phyloP scores from a whole-genome alignment of 2,329 filamentous ascomycete species.

The Dactylellina cionopaga region DNA sequence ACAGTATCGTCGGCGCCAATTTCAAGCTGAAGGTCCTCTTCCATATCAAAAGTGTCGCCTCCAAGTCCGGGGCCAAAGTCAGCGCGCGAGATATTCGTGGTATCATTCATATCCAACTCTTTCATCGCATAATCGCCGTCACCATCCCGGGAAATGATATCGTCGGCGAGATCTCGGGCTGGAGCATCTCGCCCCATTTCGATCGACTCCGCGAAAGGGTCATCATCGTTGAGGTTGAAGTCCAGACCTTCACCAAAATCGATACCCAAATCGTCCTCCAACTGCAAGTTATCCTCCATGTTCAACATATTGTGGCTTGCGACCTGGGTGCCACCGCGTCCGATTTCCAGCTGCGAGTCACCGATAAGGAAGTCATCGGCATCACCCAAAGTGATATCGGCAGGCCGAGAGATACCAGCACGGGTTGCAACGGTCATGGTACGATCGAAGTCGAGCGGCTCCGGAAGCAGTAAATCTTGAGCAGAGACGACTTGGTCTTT shows the following conservation, averaged over 20 bases:
- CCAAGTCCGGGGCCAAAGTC: conserved; percentile 49
- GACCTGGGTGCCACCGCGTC: conserved; percentile 46
- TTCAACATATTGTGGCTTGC: conserved; percentile 39
- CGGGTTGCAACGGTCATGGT: conserved; percentile 58
- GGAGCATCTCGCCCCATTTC: conserved; percentile 91
- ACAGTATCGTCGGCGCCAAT: conserved; percentile 73
- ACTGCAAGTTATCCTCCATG: conserved; percentile 60
- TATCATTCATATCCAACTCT: conserved; percentile 66
- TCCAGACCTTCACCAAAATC: conserved; percentile 80
- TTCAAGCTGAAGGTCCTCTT: conserved; percentile 69
- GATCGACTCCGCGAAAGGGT: conserved; percentile 62
- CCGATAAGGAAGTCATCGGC: conserved; percentile 57
- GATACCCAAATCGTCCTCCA: conserved; percentile 75
- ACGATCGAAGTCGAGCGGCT: conserved; percentile 73
- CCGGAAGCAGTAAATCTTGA: conserved; percentile 88
- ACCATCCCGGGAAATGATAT: conserved; percentile 64
- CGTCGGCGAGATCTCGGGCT: conserved; percentile 73
- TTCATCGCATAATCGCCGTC: conserved; percentile 61
- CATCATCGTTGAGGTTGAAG: conserved; percentile 74
- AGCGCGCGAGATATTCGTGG: conserved; percentile 59
- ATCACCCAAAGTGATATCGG: conserved; percentile 75
- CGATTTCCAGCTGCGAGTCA: conserved; percentile 43
- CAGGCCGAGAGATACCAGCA: conserved; percentile 64
- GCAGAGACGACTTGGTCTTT: conserved; percentile 93
- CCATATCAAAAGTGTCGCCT: conserved; percentile 62